Evolutionary conservation across 2,329 filamentous ascomycete genomes (phyloP), one percentile per base, ranked within the genome.

Genomic region (Alternaria tenuissima): DNA sequence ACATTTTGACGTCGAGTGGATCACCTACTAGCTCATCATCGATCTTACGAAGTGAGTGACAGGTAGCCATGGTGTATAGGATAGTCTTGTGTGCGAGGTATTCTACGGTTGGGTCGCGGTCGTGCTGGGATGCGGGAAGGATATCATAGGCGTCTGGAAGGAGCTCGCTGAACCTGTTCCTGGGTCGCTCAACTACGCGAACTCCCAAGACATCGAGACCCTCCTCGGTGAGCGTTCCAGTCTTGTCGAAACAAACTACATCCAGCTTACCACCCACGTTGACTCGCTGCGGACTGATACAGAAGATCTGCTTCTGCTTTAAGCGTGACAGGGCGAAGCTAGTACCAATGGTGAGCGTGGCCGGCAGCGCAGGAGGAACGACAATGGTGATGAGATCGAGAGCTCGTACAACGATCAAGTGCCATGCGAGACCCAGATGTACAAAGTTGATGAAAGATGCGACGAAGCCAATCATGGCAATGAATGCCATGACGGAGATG

Each of bases 221-320:
- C 77, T 99, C 95, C 78, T 98, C 95, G 0, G 95, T 99, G 55
- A 99, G 82, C 0, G 95, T 99, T n/a, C 95, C 95, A 0, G 95
- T 99, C 81, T 99, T 99, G 81, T 99, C 95, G 66, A 99, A 99
- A 79, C 94, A 97, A 81, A 99, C 91, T 11, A 98, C 88, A 74
- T 99, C 95, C 4, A 99, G 82, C 78, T 98, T 98, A 51, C 96
- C 95, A 16, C 92, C 95, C 6, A 99, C 93, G 72, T 98, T 99
- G 57, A 99, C 94, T 71, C 95, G 88, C 74, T 99, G 95, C 0
- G 96, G 95, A 67, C 94, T 98, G 72, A 98, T 99, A 74, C 95
- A 99, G 75, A 97, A 99, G 38, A 99, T 97, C 43, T 93, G 87
- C 76, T 96, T 94, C 65, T 89, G 88, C 79, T 93, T 97, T 30